Percentiles rank a stretch among this genome's conserved stretches.
Conservation (phyloP, 768 basidiomycete genomes). For the Lentinus tigrinus region DNA sequence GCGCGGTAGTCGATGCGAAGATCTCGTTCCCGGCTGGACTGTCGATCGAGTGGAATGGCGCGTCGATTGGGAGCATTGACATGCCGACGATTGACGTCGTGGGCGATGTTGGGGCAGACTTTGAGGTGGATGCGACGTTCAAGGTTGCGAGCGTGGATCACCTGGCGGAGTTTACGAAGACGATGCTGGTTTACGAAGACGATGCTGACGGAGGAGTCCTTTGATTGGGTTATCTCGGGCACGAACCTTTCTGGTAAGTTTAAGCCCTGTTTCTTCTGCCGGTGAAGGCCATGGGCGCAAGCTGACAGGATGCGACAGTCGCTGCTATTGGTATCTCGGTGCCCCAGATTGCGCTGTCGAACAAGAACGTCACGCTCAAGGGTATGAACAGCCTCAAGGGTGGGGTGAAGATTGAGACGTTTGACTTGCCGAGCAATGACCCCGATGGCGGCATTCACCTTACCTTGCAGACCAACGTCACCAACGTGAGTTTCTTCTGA, state of each 20-base stretch:
- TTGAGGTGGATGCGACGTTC: conserved; percentile 56
- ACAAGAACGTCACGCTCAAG: conserved; percentile 61
- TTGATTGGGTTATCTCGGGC: conserved; percentile 68
- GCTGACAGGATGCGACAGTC: not conserved
- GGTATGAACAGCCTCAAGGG: conserved; percentile 69
- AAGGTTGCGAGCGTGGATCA: conserved; percentile 54
- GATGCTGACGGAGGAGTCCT: conserved; percentile 61
- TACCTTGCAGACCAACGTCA: conserved; percentile 56
- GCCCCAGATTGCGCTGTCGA: conserved; percentile 49
- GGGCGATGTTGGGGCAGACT: conserved; percentile 62
- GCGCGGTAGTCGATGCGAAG: conserved; percentile 53
- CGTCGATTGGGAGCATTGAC: conserved; percentile 55
- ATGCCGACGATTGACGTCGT: conserved; percentile 58
- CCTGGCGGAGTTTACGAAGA: conserved; percentile 65
- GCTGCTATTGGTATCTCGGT: conserved; percentile 41
- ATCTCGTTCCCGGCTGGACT: conserved; percentile 67
- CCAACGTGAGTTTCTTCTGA: conserved; percentile 51
- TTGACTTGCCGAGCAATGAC: conserved; percentile 70
- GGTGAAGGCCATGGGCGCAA: too few relatives aligned
- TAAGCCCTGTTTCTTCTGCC: conserved; percentile 21
- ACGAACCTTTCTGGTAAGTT: conserved; percentile 56
- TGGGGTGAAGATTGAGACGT: conserved; percentile 61
- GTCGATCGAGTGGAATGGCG: conserved; percentile 57
- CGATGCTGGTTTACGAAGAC: too few relatives aligned
- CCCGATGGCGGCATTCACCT: conserved; percentile 70